A percentile compares a stretch with the other conserved stretches of the same genome.
These are phyloP conservation scores for Coniochaeta prunicola DNA, from an alignment of 2,329 filamentous ascomycete genomes.

Conservation along the genomic window DNA sequence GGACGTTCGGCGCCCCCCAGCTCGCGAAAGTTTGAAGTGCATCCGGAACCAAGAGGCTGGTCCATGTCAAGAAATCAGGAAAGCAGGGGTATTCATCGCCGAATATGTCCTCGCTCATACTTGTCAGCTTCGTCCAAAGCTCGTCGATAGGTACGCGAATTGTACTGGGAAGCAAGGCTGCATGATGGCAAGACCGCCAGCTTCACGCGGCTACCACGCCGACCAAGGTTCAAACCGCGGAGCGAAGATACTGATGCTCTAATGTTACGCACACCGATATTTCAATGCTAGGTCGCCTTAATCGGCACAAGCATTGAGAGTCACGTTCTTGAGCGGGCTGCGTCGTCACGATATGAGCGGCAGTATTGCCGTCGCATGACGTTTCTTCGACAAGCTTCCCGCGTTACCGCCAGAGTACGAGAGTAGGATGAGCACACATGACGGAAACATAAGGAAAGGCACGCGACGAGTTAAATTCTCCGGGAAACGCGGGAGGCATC, in stretches of 20 bases:
- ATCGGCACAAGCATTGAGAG: too few relatives aligned
- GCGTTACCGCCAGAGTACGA: background rate
- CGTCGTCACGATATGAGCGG: background rate
- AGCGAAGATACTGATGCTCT: background rate
- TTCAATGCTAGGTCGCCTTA: too few relatives aligned
- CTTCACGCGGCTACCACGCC: background rate
- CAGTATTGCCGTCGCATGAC: background rate
- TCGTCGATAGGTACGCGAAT: too few relatives aligned
- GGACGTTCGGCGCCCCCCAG: background rate
- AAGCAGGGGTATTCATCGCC: too few relatives aligned
- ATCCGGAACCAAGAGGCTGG: background rate
- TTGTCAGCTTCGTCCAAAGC: background rate
- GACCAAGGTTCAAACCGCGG: too few relatives aligned
- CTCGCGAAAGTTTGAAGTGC: background rate
- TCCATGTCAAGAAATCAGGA: background rate
- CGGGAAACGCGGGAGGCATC: background rate
- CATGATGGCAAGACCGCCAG: background rate
- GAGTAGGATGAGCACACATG: background rate
- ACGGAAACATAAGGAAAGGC: background rate
- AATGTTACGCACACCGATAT: background rate
- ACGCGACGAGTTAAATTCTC: background rate
- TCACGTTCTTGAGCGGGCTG: background rate
- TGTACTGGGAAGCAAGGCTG: too few relatives aligned
- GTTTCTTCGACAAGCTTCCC: background rate
- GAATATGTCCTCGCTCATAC: background rate